phyloP scores from a whole-genome alignment of 2,329 filamentous ascomycete genomes.

The Sporothrix brunneoviolacea region DNA sequence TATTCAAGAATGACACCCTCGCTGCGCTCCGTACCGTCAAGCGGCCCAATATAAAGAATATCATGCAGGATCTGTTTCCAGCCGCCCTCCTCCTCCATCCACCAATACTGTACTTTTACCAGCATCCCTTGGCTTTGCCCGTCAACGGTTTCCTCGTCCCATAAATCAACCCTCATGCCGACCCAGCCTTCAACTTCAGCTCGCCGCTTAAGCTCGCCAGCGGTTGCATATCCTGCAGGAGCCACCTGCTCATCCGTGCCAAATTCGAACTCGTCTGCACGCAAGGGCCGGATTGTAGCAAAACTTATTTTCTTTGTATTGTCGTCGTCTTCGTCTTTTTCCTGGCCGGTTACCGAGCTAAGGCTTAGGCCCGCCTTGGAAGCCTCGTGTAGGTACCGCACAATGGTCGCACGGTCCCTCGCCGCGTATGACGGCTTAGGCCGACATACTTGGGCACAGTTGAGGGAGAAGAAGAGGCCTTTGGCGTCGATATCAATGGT shows the following conservation, averaged over 20 bases:
- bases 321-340: too few relatives aligned
- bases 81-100: conserved; percentile 18
- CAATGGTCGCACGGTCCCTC: conserved; percentile 20
- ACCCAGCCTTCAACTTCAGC: too few relatives aligned
- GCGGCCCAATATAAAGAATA: conserved; percentile 23
- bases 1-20: too few relatives aligned
- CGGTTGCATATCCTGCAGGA: too few relatives aligned
- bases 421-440: conserved; percentile 22
- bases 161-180: conserved; percentile 25
- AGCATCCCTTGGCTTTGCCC: conserved; percentile 15
- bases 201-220: too few relatives aligned
- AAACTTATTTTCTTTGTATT: too few relatives aligned
- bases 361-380: too few relatives aligned
- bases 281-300: too few relatives aligned
- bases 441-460: conserved; percentile 22
- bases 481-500: conserved; percentile 15
- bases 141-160: conserved; percentile 17
- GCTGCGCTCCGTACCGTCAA: conserved; percentile 22
- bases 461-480: conserved; percentile 14
- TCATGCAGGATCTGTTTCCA: conserved; percentile 24
- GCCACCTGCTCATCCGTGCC: too few relatives aligned
- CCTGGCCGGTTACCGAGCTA: too few relatives aligned
- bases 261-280: conserved; percentile 15
- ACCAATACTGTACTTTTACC: conserved; percentile 28
- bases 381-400: conserved; percentile 20